Evolutionary conservation across 2,329 filamentous ascomycete species (phyloP), one percentile per base, ranked within the genome.

Genomic region (Aspergillus sp.): DNA sequence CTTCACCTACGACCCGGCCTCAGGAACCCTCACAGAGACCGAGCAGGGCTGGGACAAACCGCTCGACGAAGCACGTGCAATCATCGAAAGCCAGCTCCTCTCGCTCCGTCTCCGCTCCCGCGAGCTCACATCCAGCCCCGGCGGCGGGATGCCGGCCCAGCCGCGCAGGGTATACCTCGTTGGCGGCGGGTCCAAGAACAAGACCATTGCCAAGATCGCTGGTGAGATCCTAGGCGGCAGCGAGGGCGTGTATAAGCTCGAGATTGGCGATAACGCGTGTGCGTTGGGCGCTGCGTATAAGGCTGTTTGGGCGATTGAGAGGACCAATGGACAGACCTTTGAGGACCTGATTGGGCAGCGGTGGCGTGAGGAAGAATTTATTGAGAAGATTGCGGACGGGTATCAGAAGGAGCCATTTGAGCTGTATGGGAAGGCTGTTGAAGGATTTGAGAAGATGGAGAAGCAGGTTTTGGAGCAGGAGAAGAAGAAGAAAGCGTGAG

Each of bases 201-300:
- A 88, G 4, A 92, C 93, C 48, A 97, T 98, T 66, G 90, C 92
- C 5, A 83, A 87, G 57, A 86, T 96, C 48, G 84, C 93, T 4
- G 93, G 92, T 24, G 88, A 96, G 68, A 91, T 98, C 3, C 84
- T 99, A 2, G 95, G 95, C 52, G 91, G 91, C 34, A 84, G 83
- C 2, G 95, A 98, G 62, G 95, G 95, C 22, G 90, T 98, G 24
- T 99, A 91, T 78, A 90, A 89, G 75, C 85, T 99, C 13, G 93
- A 98, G 70, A 91, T 98, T 5, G 93, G 95, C 24, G 92, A 93
- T 24, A 97, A 96, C 76, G 93, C 95, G 3, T 99, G 95, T 76
- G 95, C 93, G 11, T 78, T 98, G 13, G 95, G 95, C 13, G 91
- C 91, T 6, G 93, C 93, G 24, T 97, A 98, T 77, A 98, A 98